Conservation (phyloP, 805 yeast genomes). For the Candida koratica region DNA sequence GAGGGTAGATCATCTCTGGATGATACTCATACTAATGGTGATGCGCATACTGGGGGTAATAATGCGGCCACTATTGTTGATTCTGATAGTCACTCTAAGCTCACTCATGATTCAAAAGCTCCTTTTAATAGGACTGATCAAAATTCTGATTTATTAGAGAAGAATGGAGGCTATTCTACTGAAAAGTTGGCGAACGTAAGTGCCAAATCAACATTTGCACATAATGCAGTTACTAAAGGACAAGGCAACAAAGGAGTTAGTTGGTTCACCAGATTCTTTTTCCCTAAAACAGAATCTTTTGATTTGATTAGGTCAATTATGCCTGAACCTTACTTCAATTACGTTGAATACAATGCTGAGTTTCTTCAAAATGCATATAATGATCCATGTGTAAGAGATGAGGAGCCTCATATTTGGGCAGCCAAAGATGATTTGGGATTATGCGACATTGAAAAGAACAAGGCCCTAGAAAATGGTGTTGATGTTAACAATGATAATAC, state of each 20-base stretch:
- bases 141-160: constrained; percentile 3
- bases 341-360: constrained; percentile 39
- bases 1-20: constrained; percentile 3
- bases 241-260: constrained; percentile 20
- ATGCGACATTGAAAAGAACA: constrained; percentile 53
- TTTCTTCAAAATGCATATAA: constrained; percentile 44
- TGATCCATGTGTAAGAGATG: constrained; percentile 55
- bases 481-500: constrained; percentile 58
- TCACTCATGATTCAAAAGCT: constrained; percentile 22
- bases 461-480: constrained; percentile 52
- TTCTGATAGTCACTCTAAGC: constrained; percentile 13
- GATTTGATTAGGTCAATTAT: constrained; percentile 40
- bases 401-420: constrained; percentile 66
- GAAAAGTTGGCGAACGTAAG: neutral
- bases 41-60: constrained; percentile 10
- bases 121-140: constrained; percentile 14
- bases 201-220: constrained; percentile 5
- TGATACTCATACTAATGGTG: constrained; percentile 6
- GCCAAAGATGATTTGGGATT: constrained; percentile 67
- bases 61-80: constrained; percentile 11
- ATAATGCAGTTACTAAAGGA: constrained; percentile 5
- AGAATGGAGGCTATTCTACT: constrained; percentile 1
- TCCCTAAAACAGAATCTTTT: constrained; percentile 47
- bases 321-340: constrained; percentile 41
- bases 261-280: constrained; percentile 39